Evolutionary conservation across 2,329 filamentous ascomycete species (phyloP), one percentile per base, ranked within the genome.

Genomic region (Dryadomyces quercivorus): DNA sequence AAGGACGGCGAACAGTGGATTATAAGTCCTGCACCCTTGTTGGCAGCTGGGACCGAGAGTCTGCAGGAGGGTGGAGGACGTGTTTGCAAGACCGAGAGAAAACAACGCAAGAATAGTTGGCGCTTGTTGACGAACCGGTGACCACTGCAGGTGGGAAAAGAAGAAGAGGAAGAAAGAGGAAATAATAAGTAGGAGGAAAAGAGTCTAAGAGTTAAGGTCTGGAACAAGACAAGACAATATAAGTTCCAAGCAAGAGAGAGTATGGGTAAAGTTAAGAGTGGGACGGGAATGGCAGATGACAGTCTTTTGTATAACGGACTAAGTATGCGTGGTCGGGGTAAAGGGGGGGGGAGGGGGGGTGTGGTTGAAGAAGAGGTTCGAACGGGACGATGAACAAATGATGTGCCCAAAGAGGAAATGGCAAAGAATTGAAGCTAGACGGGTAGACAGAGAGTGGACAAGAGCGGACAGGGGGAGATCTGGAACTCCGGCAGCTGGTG

Each of bases 281-380:
- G 53, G 56, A 57, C 48, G 56, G 46, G 47, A 26, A 36, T 57
- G 56, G 56, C 53, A 57, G 56, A 51, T 57, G 56, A 55, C 56
- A 51, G 52, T 50, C 50, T 55, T 57, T 55, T 53, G 56, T 57
- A 57, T 53, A 53, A 55, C 53, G 21, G 34, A 51, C n/a, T 51
- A 50, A 22, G 46, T 38, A 15, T 18, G 21, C 36, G 38, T 48
- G 16, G 12, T 18, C 16, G 31, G 15, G 34, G 31, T 36, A 16
- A 22, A n/a, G 22, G 18, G 21, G 20, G 44, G 43, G 38, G 20
- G 43, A 34, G 26, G 31, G 53, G 43, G 45, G 42, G 20, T 26
- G 21, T 4, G 45, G 5, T 31, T 48, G 34, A 10, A 15, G 6
- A 51, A 50, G 31, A 48, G 18, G 21, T 22, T 48, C 22, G 31